Percentiles rank a stretch among this genome's conserved stretches.
Conservation (phyloP, 2,329 filamentous ascomycete genomes). For the Aspergillus tanneri region DNA sequence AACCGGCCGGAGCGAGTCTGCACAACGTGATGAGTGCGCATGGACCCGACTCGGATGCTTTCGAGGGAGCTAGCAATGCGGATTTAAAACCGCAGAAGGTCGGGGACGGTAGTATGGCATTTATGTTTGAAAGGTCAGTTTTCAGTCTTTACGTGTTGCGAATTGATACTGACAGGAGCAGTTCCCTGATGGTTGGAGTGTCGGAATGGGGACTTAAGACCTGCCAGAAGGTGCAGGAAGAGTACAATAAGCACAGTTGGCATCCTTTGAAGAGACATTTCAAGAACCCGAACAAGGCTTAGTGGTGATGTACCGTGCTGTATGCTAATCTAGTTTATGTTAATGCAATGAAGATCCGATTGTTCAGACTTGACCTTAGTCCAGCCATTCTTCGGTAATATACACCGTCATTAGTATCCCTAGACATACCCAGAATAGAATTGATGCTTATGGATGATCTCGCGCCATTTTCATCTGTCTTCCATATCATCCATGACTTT, state of each 20-base stretch:
- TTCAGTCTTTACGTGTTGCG: not conserved
- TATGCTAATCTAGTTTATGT: too few species aligned
- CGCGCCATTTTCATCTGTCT: too few species aligned
- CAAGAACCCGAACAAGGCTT: constrained; percentile 49
- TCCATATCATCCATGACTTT: too few species aligned
- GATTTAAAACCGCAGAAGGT: constrained; percentile 58
- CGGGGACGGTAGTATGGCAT: constrained; percentile 61
- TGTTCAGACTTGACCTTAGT: too few species aligned
- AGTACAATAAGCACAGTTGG: constrained; percentile 83
- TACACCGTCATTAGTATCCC: too few species aligned
- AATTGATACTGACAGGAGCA: constrained; percentile 20
- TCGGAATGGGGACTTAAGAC: constrained; percentile 71
- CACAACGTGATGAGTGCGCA: constrained; percentile 74
- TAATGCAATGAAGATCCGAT: too few species aligned
- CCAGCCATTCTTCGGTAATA: too few species aligned
- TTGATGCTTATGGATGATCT: too few species aligned
- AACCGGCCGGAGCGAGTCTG: constrained; percentile 60
- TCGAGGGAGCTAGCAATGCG: constrained; percentile 55
- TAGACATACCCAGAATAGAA: too few species aligned
- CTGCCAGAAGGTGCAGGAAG: constrained; percentile 68
- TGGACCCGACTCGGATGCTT: constrained; percentile 57
- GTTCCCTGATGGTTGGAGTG: constrained; percentile 67
- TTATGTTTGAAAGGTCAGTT: constrained; percentile 61
- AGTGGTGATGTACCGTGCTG: too few species aligned
- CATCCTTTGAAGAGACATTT: constrained; percentile 65